Evolutionary conservation across 2,329 filamentous ascomycete species (phyloP).

Genomic region (Aspergillus eucalypticola): DNA sequence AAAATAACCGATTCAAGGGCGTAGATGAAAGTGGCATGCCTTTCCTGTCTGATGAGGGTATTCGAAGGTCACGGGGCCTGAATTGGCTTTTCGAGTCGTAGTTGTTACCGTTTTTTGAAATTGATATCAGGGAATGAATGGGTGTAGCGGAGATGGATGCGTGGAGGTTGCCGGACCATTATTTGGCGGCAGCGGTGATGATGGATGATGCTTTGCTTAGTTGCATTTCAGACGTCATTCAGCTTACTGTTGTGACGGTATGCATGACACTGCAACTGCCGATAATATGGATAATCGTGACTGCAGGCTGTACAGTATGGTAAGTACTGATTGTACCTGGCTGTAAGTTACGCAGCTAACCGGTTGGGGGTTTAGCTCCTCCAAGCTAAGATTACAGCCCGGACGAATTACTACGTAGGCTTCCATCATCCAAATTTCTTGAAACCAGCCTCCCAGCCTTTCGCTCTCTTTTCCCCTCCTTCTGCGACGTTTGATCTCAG

Average conservation of each 20-base stretch:
- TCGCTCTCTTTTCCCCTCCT: not conserved
- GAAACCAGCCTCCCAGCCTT: conserved; percentile 4
- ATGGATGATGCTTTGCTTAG: not conserved
- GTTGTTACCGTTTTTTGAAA: not conserved
- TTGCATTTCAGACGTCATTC: conserved; percentile 15
- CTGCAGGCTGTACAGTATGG: not conserved
- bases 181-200: not conserved
- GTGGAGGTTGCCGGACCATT: not conserved
- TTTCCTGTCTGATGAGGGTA: conserved; percentile 8
- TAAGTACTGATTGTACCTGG: not conserved
- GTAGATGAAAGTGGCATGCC: conserved; percentile 25
- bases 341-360: not conserved
- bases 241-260: not conserved
- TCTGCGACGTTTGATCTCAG: not conserved
- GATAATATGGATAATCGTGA: not conserved
- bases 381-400: no score
- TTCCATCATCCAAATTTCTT: not conserved
- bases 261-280: not conserved
- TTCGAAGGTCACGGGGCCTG: not conserved
- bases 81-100: not conserved
- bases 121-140: not conserved
- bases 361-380: no score
- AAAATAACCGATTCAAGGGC: conserved; percentile 20
- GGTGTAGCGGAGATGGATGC: not conserved
- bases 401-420: not conserved